A percentile compares a stretch with the other conserved stretches of the same genome.
These are phyloP conservation scores for Cryptococcus hybrid DNA, from an alignment of 1,284 basidiomycete genomes.

Conservation along the genomic window DNA sequence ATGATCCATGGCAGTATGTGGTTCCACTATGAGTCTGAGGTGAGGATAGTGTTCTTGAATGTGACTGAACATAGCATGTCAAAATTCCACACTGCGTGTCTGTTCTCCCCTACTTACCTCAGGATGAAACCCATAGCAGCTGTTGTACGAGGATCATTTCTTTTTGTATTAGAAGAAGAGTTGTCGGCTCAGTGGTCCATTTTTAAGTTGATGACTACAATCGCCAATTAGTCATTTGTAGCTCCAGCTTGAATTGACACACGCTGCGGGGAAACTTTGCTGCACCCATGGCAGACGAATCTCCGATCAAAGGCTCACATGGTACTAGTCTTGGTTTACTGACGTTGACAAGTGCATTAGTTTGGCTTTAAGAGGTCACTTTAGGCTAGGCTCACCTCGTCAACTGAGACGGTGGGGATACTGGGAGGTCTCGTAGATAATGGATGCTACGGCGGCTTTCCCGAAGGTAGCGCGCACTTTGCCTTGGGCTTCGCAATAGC, in stretches of 20 bases:
- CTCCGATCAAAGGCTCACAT: conserved; percentile 13
- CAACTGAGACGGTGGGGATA: conserved; percentile 15
- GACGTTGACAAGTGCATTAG: neutral
- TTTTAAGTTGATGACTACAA: conserved; percentile 26
- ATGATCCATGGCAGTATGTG: conserved; percentile 40
- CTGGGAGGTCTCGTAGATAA: conserved; percentile 26
- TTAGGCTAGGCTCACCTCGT: conserved; percentile 11
- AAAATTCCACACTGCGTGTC: neutral
- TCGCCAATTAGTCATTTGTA: neutral
- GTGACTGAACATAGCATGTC: conserved; percentile 19
- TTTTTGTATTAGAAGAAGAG: conserved; percentile 54
- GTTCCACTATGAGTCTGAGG: conserved; percentile 38
- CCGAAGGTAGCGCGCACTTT: neutral
- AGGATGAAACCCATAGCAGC: conserved; percentile 51
- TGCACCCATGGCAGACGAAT: conserved; percentile 22
- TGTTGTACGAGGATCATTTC: conserved; percentile 49
- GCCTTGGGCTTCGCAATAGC: neutral
- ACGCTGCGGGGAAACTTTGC: conserved; percentile 15
- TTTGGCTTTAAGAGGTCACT: neutral
- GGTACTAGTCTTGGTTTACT: conserved; percentile 16
- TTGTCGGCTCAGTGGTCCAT: conserved; percentile 41
- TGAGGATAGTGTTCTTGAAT: conserved; percentile 26
- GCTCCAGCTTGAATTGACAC: neutral
- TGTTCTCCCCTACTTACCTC: conserved; percentile 28
- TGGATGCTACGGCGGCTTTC: conserved; percentile 14